These are phyloP conservation scores for Neurospora crassa DNA, from an alignment of 2,329 filamentous ascomycete genomes.

Conservation along the genomic window DNA sequence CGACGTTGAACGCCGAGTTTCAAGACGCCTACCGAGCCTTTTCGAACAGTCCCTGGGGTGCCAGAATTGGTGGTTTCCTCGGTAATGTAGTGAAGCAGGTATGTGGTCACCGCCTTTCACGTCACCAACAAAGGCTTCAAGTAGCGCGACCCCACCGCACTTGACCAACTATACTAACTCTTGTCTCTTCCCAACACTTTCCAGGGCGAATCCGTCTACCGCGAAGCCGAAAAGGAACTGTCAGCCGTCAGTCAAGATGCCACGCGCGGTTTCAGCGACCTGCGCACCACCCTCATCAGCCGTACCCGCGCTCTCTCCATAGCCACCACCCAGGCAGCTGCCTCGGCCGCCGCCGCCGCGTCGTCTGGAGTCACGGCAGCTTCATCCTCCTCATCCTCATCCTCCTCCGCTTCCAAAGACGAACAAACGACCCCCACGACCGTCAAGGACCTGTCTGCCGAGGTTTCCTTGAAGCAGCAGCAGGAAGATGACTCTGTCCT, in stretches of 20 bases:
- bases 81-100: conserved; percentile 91
- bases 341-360: conserved; percentile 17
- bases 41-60: conserved; percentile 84
- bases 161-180: not conserved
- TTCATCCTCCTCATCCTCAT: not conserved
- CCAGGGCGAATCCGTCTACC: conserved; percentile 72
- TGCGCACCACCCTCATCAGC: conserved; percentile 58
- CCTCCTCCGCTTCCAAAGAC: conserved; percentile 22
- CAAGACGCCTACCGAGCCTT: conserved; percentile 95
- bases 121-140: not conserved
- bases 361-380: conserved; percentile 1
- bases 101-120: conserved; percentile 18
- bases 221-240: conserved; percentile 78
- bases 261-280: conserved; percentile 64
- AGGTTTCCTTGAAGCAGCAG: conserved; percentile 32
- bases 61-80: conserved; percentile 77
- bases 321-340: conserved; percentile 36
- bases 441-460: conserved; percentile 27
- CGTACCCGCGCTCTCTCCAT: conserved; percentile 63
- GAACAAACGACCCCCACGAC: conserved; percentile 37
- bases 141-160: not conserved
- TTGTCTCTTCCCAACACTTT: conserved; percentile 8
- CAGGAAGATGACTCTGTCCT: conserved; percentile 57
- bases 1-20: conserved; percentile 73
- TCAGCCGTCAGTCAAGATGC: conserved; percentile 72